Base-by-base conservation (phyloP, 768 basidiomycete species). In the Cystobasidium onofrii region DNA sequence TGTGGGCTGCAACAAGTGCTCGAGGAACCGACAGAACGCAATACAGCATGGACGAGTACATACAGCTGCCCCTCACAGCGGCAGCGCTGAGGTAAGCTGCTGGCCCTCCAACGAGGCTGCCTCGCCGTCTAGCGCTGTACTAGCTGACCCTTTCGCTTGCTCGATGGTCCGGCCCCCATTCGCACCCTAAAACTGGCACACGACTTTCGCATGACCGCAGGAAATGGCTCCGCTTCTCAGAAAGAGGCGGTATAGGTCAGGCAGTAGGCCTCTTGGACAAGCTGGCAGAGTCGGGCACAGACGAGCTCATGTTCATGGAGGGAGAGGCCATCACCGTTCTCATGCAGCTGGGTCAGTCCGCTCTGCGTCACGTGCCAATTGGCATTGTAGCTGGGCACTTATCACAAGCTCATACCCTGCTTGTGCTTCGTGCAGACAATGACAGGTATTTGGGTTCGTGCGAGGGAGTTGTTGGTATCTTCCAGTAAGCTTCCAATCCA, bases 401-500 rank as follows among this genome's bases (percentile, higher is more conserved):
- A n/a, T 7, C 41, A 43, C 7, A 18, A 43, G 18, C 41, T 43
- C 9, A 55, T n/a, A 55, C n/a, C 9, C 54, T 55, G 54, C 20
- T 60, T 29, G 23, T 60, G 29, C 25, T 29, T 34, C 57, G 39
- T 4, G 4, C 33, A 41, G 71, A 57, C 46, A 17, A 27, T 39
- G 64, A 55, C 7, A 27, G 20, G 18, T 61, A 73, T 41, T 55
- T 74, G 17, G 74, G 74, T 1, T 54, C 34, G 2, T 75, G 74
- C 34, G 74, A 75, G 33, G 74, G 72, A 25, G 74, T 75, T 17
- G 41, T 75, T 9, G 74, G 74, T n/a, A 46, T 44, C 15, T 75
- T 75, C 46, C 25, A 20, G 63, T 64, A 39, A 60, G 57, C 57
- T 39, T 6, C 2, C 18, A 39, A 3, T 41, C 63, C 7, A 31